A percentile compares a stretch with the other conserved stretches of the same genome.
These are phyloP conservation scores for Pneumocystis wakefieldiae DNA, from an alignment of 1,139 yeast genomes.

Conservation along the genomic window DNA sequence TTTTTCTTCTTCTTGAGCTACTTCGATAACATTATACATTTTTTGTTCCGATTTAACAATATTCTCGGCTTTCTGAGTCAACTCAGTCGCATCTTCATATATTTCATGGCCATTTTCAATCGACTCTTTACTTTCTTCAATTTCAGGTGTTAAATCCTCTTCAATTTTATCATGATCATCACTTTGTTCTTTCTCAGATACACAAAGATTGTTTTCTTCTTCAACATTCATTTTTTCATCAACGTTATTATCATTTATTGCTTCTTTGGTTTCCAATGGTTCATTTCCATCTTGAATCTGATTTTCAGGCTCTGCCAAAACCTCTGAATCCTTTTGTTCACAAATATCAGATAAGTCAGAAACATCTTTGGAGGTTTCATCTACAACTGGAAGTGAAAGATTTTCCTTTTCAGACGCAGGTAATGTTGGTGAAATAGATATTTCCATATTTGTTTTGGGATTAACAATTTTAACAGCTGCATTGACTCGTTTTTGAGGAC, in stretches of 20 bases:
- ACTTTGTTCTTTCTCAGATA: no score
- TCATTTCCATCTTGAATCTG: slow-evolving; percentile 12
- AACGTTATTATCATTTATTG: not conserved
- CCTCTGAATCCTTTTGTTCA: slow-evolving; percentile 13
- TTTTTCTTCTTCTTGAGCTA: not conserved
- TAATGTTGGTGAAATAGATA: slow-evolving; percentile 13
- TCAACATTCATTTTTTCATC: slow-evolving; percentile 6
- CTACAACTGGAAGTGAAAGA: slow-evolving; percentile 6
- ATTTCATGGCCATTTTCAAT: not conserved
- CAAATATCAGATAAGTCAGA: slow-evolving; percentile 11
- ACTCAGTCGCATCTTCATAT: not conserved
- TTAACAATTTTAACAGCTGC: slow-evolving; percentile 17
- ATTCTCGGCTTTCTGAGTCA: not conserved
- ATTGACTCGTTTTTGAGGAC: slow-evolving; percentile 12
- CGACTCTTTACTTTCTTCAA: not conserved
- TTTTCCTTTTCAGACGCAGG: slow-evolving; percentile 9
- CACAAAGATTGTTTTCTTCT: slow-evolving; percentile 4
- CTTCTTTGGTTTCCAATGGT: slow-evolving; percentile 6
- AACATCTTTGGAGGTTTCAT: slow-evolving; percentile 5
- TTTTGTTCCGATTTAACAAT: not conserved
- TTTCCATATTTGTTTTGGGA: slow-evolving; percentile 18
- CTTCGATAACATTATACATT: not conserved
- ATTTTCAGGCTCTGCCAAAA: slow-evolving; percentile 5
- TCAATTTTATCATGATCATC: slow-evolving; percentile 2
- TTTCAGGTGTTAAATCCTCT: slow-evolving; percentile 7